Evolutionary conservation across 192 early-diverging fungal genomes (phyloP), one percentile per base, ranked within the genome.

Genomic region (Radiomyces spectabilis): DNA sequence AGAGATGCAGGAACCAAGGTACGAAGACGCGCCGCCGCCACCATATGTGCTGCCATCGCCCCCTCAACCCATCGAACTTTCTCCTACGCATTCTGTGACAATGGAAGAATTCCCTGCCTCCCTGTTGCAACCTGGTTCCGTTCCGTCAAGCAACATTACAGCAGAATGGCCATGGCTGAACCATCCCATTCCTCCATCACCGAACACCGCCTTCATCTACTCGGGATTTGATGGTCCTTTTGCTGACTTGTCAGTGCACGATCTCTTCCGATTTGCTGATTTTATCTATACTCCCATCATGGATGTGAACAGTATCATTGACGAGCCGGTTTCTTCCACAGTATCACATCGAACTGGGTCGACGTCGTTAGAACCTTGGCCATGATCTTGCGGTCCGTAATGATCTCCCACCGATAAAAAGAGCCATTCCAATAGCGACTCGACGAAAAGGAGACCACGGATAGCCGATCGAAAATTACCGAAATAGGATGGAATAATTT

Each of bases 211-310:
- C 5, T 8, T 44, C 7, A 39, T 16, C 42, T 43, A 1, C 6
- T 24, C 15, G 18, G 18, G 19, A 24, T 24, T 24, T 16, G 18
- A 24, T 16, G 24, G 42, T 5, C 42, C 15, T 21, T 21, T 43
- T 43, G 18, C 42, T 38, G 55, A 57, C 9, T 10, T 57, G 32
- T 16, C 19, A 16, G 24, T 44, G 9, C 31, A 38, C 15, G 56
- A 47, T 22, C 40, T 48, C 7, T 43, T 51, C 15, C 35, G 41
- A 39, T 57, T 66, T 24, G 42, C 56, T 3, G 63, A 66, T 10
- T 66, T 66, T 49, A 39, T 66, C 24, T 66, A 66, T 32, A 64
- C 55, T 10, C 63, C 63, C 0, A 54, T 38, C 4, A 43, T 57
- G 55, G 27, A 48, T 9, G 15, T n/a, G n/a, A n/a, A n/a, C n/a